Base-by-base conservation (phyloP, 78 protist species). In the Cavenderia fasciculata region DNA sequence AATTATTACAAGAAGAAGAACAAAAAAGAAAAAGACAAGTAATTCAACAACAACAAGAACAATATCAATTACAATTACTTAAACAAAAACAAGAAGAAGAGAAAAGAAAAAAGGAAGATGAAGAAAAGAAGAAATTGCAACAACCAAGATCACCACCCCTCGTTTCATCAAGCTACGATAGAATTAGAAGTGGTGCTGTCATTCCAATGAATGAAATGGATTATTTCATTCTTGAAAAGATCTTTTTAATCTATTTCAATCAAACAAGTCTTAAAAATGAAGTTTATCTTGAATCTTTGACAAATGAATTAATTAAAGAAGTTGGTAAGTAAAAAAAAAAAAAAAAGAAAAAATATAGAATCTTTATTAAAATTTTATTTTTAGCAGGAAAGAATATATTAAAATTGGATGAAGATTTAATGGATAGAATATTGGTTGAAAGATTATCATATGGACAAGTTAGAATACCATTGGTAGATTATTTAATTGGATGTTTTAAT, bases 201-300 rank as follows among this genome's bases (percentile, higher is more conserved):
- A n/a, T 82, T n/a, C 90, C 90, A 43, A 82, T 82, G 90, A 44
- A 31, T 7, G 90, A 82, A 44, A 44, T 56, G 10, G 74, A 69
- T 54, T 82, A 82, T 69, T 82, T 21, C 25, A 47, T 82, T 27
- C 14, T 82, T 21, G 90, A 82, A 57, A 82, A 41, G 54, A 56
- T 82, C 44, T 68, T 82, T 18, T 68, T 43, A 7, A 57, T 82
- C 44, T 68, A 61, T 44, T 82, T 82, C 31, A 71, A 27, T 21
- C 41, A 51, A 56, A 40, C 90, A 63, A 65, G 33, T 38, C 19
- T 29, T n/a, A 40, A 5, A 19, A 65, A 82, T 56, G 72, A 51
- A 5, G 59, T 82, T 38, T 57, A 29, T 69, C 57, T 82, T 33
- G 4, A 57, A 47, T 68, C 90, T 54, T 7, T 82, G 23, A 54